A percentile compares a stretch with the other conserved stretches of the same genome.
Conservation (phyloP, 2,329 filamentous ascomycete species). For the Claviceps paspali region DNA sequence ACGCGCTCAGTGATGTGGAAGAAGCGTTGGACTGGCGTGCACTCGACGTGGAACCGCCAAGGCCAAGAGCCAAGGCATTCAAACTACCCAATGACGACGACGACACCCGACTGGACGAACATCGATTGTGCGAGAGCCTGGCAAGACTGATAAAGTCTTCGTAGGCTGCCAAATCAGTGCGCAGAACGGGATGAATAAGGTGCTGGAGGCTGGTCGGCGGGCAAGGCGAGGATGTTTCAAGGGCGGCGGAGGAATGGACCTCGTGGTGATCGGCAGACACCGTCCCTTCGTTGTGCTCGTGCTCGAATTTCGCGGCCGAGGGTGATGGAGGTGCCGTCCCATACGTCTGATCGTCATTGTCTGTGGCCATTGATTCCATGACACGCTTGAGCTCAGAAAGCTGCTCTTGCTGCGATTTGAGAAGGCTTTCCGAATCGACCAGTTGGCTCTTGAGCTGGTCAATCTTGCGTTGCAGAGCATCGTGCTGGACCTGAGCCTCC, state of each 20-base stretch:
- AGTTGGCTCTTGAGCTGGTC: constrained; percentile 78
- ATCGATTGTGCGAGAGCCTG: constrained; percentile 45
- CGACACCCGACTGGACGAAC: constrained; percentile 45
- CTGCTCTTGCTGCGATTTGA: constrained; percentile 87
- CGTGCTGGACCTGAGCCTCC: constrained; percentile 73
- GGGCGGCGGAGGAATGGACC: constrained; percentile 21
- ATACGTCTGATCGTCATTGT: constrained; percentile 54
- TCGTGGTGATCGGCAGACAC: constrained; percentile 12
- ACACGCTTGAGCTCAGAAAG: constrained; percentile 79
- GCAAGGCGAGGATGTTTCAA: constrained; percentile 34
- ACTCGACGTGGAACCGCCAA: constrained; percentile 31
- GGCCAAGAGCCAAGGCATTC: constrained; percentile 26
- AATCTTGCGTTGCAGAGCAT: constrained; percentile 67
- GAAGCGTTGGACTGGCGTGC: constrained; percentile 42
- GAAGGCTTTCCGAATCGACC: constrained; percentile 68
- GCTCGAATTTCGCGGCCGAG: constrained; percentile 54
- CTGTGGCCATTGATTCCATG: constrained; percentile 75
- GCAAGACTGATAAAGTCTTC: constrained; percentile 74
- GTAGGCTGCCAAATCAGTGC: constrained; percentile 66
- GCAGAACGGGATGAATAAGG: constrained; percentile 67
- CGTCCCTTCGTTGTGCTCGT: constrained; percentile 27
- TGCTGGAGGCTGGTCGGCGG: constrained; percentile 63
- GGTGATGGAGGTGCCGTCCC: constrained; percentile 75
- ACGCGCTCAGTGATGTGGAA: constrained; percentile 38
- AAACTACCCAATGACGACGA: constrained; percentile 50